Base-by-base conservation (phyloP, 2,329 filamentous ascomycete genomes). In the Ceratocystis cubensis region DNA sequence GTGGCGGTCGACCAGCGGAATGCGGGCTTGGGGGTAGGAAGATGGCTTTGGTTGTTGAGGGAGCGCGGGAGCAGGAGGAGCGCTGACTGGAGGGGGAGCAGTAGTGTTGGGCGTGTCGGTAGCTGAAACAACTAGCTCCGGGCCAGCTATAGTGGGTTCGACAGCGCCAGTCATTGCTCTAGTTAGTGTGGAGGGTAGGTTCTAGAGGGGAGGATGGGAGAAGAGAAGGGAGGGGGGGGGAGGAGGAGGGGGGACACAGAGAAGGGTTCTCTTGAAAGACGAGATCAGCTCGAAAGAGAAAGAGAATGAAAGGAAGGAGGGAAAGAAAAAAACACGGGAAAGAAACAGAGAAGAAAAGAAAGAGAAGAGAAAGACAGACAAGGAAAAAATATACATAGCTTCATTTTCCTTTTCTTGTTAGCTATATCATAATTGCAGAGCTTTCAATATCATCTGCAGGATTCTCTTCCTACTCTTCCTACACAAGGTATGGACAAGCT, bases 1-100 rank as follows among this genome's bases (percentile, higher is more conserved):
- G 61, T 72, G 75, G 15, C 73, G 71, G 61, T 76, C 71, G n/a
- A 75, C 65, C 48, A 74, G 61, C 20, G 57, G 63, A 20, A 72
- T 50, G 8, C 57, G 57, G 1, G 66, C 33, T 1, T 57, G 59
- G 5, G 66, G 66, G 44, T 67, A 67, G 15, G 48, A 33, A 8
- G 37, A 20, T 2, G 20, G 17, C 1, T 53, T 6, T 28, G 53
- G 33, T n/a, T 64, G 41, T 30, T 28, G 30, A 20, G 48, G 5
- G 41, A 20, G 15, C 15, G 48, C 7, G 44, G 45, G 28, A 28
- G 28, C 45, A 64, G 48, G 25, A 59, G 53, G 5, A 17, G 53
- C 13, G 53, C 13, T 7, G 17, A 3, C 15, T 15, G 28, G 25
- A n/a, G 25, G 7, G 25, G 53, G 15, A 33, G 25, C 53, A 30